Base-by-base conservation (phyloP, 495 filamentous ascomycete genomes). In the Podospora appendiculata region DNA sequence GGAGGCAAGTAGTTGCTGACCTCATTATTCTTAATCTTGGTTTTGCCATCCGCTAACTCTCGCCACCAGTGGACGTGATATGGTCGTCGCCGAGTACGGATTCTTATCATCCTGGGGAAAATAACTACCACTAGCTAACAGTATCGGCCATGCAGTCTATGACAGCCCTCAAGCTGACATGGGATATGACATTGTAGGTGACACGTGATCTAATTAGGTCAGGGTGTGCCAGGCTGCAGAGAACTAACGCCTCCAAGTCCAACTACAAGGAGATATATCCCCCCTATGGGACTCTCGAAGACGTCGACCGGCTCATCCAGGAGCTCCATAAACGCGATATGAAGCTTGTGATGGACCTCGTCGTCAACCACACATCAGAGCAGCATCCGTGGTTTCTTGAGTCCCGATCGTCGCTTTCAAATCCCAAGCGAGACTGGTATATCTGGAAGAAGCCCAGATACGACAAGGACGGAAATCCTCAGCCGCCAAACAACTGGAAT, bases 301-400 rank as follows among this genome's bases (percentile, higher is more conserved):
- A 90, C 65, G 75, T 88, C 13, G 84, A 88, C n/a, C 63, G 65
- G 16, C 66, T 90, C 13, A 79, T 86, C 35, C 36, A 45, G 13
- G 56, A 50, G 11, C 73, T 75, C 46, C 86, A 86, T 57, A 77
- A 80, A 17, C 83, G 64, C 10, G 83, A 74, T 4, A 86, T 90
- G 82, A 86, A 80, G 59, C 61, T 89, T 32, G 71, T 89, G 12
- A 79, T 90, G 63, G 86, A 90, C 62, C 65, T 89, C 18, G 86
- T 90, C 0, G 79, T 88, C 38, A 90, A 90, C 57, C 87, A 90
- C 64, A 88, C 84, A n/a, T 84, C 79, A n/a, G 80, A 87, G 52
- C 76, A 88, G 68, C 84, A 88, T 57, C 74, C 75, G 32, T 90
- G 87, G 86, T 90, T 90, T 66, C 70, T 79, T 56, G 76, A 87